Evolutionary conservation across 192 early-diverging fungal genomes (phyloP), one percentile per base, ranked within the genome.

Genomic region (Coemansia sp.): DNA sequence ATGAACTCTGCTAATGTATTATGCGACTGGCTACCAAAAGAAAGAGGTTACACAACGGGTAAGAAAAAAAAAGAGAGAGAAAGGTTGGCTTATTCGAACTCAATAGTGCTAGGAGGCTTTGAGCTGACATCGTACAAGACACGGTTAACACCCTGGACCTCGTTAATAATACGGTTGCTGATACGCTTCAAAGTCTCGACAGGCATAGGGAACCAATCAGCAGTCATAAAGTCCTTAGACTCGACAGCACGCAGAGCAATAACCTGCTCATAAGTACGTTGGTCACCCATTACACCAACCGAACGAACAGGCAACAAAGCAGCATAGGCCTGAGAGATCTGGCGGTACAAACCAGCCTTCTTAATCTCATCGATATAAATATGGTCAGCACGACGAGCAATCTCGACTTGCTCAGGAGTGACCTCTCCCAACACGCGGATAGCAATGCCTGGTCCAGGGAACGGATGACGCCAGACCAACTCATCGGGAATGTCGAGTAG

Each of bases 281-380:
- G 90, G 83, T 99, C 97, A 66, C 97, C 97, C 97, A 98, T 99
- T 63, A 99, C 97, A 59, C 97, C 97, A 32, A 99, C 97, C 49
- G 95, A 93, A 77, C 93, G 91, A 43, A 99, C 90, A 10, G 96
- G 96, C 50, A 99, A 83, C 28, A 99, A 84, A 14, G 95, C 96
- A 66, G 96, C 96, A 79, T 97, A 99, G 11, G 97, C 97, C 87
- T 99, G 97, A 35, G 96, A 92, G 72, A 98, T 99, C 78, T 96
- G 89, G 69, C 95, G 90, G 86, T 99, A 99, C 37, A 96, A 88
- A 3, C 95, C 96, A 38, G 94, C 94, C 84, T 94, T 93, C 87
- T 96, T 97, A 84, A 99, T 99, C 80, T 99, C 97, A 72, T 97
- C 94, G 84, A 99, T 99, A 85, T 95, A 98, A 72, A 99, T 99